Evolutionary conservation across 192 early-diverging fungal genomes (phyloP).

Genomic region (Glomus cerebriforme): DNA sequence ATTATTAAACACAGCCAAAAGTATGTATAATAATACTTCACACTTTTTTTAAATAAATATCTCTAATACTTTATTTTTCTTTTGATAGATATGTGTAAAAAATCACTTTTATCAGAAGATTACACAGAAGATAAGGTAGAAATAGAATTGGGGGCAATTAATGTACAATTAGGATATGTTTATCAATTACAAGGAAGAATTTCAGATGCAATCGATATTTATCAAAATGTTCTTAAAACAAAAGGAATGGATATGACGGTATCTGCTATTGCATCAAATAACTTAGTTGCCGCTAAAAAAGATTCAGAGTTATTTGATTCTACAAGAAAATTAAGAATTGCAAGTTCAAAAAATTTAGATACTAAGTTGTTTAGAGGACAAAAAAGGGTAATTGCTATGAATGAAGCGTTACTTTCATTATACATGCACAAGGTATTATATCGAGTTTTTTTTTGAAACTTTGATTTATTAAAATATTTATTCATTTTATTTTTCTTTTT

Average conservation of each 20-base stretch:
- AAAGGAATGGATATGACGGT: constrained; percentile 59
- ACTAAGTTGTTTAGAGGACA: constrained; percentile 61
- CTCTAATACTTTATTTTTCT: neutral
- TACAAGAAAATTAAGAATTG: constrained; percentile 54
- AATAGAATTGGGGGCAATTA: constrained; percentile 63
- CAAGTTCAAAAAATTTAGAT: constrained; percentile 56
- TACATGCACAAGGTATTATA: constrained; percentile 53
- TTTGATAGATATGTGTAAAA: constrained; percentile 45
- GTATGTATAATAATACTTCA: constrained; percentile 39
- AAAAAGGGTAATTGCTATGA: constrained; percentile 61
- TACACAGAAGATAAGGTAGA: constrained; percentile 68
- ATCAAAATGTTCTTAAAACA: constrained; percentile 54
- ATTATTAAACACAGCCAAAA: constrained; percentile 56
- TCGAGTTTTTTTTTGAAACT: neutral
- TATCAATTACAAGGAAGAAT: constrained; percentile 60
- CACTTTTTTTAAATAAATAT: neutral
- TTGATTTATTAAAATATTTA: neutral
- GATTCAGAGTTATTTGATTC: constrained; percentile 62
- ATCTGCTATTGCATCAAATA: constrained; percentile 69
- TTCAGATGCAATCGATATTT: constrained; percentile 59
- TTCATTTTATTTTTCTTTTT: neutral
- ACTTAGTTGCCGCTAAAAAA: constrained; percentile 59
- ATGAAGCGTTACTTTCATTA: constrained; percentile 60
- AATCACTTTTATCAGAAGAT: constrained; percentile 49
- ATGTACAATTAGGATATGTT: constrained; percentile 67